phyloP scores from a whole-genome alignment of 192 early-diverging fungal species.

The Jimgerdemannia flammicorona region DNA sequence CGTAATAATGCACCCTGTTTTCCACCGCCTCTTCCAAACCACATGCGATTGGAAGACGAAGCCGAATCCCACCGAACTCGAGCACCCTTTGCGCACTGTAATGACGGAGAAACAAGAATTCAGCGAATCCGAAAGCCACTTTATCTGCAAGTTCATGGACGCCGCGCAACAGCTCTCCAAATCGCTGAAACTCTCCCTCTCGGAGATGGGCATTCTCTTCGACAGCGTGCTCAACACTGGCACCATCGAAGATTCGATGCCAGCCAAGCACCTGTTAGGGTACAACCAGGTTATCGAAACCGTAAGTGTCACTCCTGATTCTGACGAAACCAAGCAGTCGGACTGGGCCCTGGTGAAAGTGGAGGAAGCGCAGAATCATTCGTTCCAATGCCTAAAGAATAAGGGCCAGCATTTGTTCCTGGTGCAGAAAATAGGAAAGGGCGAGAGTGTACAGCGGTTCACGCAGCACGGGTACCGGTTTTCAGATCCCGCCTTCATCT shows the following conservation, averaged over 20 bases:
- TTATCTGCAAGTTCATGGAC: conserved; percentile 9
- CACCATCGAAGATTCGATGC: neutral
- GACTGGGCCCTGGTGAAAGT: no score
- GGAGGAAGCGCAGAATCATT: neutral
- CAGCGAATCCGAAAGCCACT: conserved; percentile 1
- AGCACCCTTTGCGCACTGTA: conserved; percentile 3
- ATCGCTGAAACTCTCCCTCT: conserved; percentile 7
- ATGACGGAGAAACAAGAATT: neutral
- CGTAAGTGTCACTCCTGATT: no score
- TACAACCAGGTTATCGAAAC: no score
- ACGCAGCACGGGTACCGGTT: conserved; percentile 30
- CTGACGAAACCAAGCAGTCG: no score
- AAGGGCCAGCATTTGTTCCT: conserved; percentile 26
- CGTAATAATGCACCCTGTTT: no score
- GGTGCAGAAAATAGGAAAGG: conserved; percentile 20
- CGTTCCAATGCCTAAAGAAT: neutral
- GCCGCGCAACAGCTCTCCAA: conserved; percentile 12
- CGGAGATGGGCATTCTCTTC: conserved; percentile 13
- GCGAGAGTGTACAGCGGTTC: conserved; percentile 13
- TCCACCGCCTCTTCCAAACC: neutral
- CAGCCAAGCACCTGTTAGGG: no score
- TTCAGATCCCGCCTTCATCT: conserved; percentile 24
- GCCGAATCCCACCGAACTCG: neutral
- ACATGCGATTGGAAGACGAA: neutral
- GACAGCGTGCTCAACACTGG: conserved; percentile 17